phyloP scores from a whole-genome alignment of 176 grass and related monocot species.

The bread wheat (Triticum aestivum) region DNA sequence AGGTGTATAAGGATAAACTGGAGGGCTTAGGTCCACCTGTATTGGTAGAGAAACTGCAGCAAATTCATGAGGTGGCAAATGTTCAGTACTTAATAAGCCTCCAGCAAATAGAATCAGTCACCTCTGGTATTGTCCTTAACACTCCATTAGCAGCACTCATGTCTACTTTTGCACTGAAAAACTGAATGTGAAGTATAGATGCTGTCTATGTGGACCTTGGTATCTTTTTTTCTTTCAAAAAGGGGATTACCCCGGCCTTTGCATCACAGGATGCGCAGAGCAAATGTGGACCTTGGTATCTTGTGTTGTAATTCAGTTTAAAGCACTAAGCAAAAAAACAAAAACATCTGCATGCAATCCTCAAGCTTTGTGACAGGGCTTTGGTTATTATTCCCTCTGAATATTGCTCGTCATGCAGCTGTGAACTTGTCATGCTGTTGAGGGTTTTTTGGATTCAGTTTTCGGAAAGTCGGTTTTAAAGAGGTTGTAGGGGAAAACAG shows the following conservation, averaged over 20 bases:
- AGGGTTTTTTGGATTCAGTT: neutral
- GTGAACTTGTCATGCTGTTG: neutral
- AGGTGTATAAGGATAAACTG: slow-evolving; percentile 68
- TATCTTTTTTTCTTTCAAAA: too few species aligned
- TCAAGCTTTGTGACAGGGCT: neutral
- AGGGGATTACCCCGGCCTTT: too few species aligned
- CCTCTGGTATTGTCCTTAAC: too few species aligned
- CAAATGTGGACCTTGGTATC: neutral
- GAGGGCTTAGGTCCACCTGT: slow-evolving; percentile 70
- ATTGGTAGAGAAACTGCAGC: slow-evolving; percentile 55
- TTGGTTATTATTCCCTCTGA: neutral
- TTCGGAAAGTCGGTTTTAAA: too few species aligned
- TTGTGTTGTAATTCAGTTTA: neutral
- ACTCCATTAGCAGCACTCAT: too few species aligned
- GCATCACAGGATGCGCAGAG: too few species aligned
- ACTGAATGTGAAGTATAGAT: too few species aligned
- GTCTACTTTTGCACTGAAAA: too few species aligned
- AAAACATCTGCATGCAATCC: neutral
- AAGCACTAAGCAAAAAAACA: neutral
- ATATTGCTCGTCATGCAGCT: neutral
- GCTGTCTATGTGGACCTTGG: neutral
- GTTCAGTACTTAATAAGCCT: neutral
- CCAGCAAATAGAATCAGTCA: too few species aligned
- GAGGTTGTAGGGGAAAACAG: too few species aligned
- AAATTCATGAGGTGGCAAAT: slow-evolving; percentile 63